These are phyloP conservation scores for Jackrogersella multiformis DNA, from an alignment of 495 filamentous ascomycete genomes.

Conservation along the genomic window DNA sequence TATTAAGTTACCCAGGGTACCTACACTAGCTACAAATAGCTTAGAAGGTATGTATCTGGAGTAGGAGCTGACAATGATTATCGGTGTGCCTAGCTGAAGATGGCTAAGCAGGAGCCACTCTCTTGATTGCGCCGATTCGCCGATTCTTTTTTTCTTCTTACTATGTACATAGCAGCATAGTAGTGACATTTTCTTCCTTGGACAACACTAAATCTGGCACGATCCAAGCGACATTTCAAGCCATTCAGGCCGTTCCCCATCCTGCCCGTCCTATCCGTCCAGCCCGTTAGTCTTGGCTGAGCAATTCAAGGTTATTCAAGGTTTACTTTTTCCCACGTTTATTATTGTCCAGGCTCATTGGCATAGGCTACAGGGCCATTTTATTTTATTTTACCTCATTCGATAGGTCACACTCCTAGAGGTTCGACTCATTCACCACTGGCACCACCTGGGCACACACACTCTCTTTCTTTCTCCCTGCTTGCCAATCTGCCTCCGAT, in stretches of 20 bases:
- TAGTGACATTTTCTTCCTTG: no score
- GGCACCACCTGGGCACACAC: background rate
- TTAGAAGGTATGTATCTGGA: no score
- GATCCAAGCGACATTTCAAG: constrained; percentile 7
- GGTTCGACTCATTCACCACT: background rate
- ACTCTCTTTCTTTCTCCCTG: background rate
- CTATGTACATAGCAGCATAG: no score
- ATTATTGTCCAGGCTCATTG: constrained; percentile 11
- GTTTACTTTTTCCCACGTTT: constrained; percentile 25
- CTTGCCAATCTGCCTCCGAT: background rate
- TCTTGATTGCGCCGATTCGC: constrained; percentile 29
- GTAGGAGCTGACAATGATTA: constrained; percentile 7
- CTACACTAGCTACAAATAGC: no score
- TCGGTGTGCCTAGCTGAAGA: background rate
- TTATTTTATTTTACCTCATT: constrained; percentile 19
- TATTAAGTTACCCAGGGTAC: no score
- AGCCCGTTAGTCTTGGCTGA: constrained; percentile 22
- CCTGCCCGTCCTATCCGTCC: background rate
- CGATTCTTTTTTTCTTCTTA: constrained; percentile 10
- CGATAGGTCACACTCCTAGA: constrained; percentile 29
- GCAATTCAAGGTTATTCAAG: constrained; percentile 25
- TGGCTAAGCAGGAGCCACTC: constrained; percentile 11
- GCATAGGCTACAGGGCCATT: constrained; percentile 12
- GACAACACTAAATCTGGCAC: constrained; percentile 24
- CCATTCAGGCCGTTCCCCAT: constrained; percentile 12